Base-by-base conservation (phyloP, 164 flowering plant genomes). In the Magnolia sinica region DNA sequence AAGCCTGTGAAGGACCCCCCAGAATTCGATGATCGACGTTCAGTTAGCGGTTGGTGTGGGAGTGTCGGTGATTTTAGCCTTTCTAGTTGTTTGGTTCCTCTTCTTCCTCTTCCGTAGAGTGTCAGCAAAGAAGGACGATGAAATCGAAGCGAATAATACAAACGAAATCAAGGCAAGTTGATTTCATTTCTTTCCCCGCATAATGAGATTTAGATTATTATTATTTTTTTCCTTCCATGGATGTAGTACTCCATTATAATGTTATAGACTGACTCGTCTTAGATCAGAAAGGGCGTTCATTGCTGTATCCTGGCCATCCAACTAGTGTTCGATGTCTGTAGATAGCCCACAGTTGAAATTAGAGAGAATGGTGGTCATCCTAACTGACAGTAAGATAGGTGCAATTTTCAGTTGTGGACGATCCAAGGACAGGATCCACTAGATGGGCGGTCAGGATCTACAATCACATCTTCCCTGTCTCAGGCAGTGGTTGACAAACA, bases 91-190 rank as follows among this genome's bases (percentile, higher is more conserved):
- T 37, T 24, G 90, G 81, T 78, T 65, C 37, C 23, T 91, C 79
- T 78, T 64, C 72, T 85, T 81, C 79, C 82, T 50, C 74, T 66
- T 77, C 37, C 85, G 89, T 50, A 86, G 73, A 76, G 77, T 76
- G 50, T 66, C 75, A 13, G 59, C 19, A 76, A 84, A 65, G 79
- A 87, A 87, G 89, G 88, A 84, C 84, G 89, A 85, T 20, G 95
- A 87, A 51, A 96, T 88, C 45, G 88, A 91, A 73, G 97, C 89
- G 65, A 93, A 95, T 73, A 89, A 83, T 79, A 70, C 84, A 14
- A 91, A 90, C 79, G 86, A 78, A 77, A 84, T 88, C 67, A 87
- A 95, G 97, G 97, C 76, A 45, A 76, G 78, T 13, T 59, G 22
- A 19, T 58, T 58, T 4, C n/a, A 4, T 37, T n/a, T 29, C 68